phyloP scores from a whole-genome alignment of 805 yeast genomes.

The Candida montana region DNA sequence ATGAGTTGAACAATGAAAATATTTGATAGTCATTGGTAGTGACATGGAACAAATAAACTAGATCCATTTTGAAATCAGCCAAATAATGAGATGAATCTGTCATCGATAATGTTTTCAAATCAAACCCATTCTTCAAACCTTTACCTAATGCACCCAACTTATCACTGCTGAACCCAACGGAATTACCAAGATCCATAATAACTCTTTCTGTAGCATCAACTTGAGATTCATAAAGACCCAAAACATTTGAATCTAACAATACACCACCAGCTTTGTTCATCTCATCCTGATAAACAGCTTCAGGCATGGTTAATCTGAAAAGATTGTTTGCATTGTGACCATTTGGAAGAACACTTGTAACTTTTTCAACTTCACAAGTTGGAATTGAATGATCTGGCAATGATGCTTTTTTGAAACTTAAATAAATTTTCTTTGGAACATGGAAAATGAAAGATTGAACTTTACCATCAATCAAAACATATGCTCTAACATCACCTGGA shows the following conservation, averaged over 20 bases:
- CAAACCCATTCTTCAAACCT: slow-evolving; percentile 83
- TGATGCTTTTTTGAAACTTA: slow-evolving; percentile 52
- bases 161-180: slow-evolving; percentile 62
- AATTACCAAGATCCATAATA: slow-evolving; percentile 70
- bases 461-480: slow-evolving; percentile 60
- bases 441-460: slow-evolving; percentile 69
- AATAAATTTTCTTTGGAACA: slow-evolving; percentile 67
- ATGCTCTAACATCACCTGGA: slow-evolving; percentile 78
- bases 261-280: slow-evolving; percentile 52
- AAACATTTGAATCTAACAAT: slow-evolving; percentile 53
- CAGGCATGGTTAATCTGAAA: slow-evolving; percentile 66
- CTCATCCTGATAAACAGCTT: slow-evolving; percentile 53
- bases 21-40: slow-evolving; percentile 72
- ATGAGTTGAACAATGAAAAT: slow-evolving; percentile 59
- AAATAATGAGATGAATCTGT: slow-evolving; percentile 50
- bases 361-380: slow-evolving; percentile 52
- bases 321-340: slow-evolving; percentile 50
- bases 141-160: slow-evolving; percentile 79
- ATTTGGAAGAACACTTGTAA: slow-evolving; percentile 62
- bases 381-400: slow-evolving; percentile 39
- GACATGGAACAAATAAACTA: slow-evolving; percentile 63
- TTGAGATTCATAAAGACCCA: slow-evolving; percentile 74
- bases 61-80: slow-evolving; percentile 46
- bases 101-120: slow-evolving; percentile 46
- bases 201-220: slow-evolving; percentile 66